phyloP scores from a whole-genome alignment of 768 basidiomycete genomes.

The Holtermannia corniformis region DNA sequence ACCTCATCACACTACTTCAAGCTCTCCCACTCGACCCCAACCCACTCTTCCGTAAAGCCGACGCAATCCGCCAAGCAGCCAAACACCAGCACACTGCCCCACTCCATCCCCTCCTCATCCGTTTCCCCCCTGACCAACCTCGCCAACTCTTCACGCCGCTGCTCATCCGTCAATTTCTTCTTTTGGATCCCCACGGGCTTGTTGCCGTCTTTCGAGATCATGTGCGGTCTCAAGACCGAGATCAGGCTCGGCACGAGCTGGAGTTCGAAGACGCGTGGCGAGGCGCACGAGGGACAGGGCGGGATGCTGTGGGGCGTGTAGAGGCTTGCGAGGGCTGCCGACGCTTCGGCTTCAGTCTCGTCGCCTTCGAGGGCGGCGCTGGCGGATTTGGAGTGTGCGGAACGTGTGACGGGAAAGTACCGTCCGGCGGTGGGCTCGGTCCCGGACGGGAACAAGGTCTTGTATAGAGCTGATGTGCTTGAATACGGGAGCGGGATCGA shows the following conservation, averaged over 20 bases:
- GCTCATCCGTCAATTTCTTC: slow-evolving; percentile 53
- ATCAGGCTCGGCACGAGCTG: slow-evolving; percentile 94
- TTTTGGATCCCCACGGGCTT: slow-evolving; percentile 15
- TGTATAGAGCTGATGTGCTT: slow-evolving; percentile 58
- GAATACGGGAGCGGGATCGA: slow-evolving; percentile 77
- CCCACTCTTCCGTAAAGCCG: slow-evolving; percentile 37
- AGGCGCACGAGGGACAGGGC: slow-evolving; percentile 58
- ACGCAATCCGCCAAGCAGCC: slow-evolving; percentile 71
- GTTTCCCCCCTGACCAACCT: slow-evolving; percentile 43
- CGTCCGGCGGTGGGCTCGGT: slow-evolving; percentile 33
- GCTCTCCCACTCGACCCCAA: slow-evolving; percentile 39
- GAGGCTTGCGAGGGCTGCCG: slow-evolving; percentile 10
- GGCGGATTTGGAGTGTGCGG: slow-evolving; percentile 44
- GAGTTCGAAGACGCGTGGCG: slow-evolving; percentile 71
- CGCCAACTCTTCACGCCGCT: slow-evolving; percentile 57
- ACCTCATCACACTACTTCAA: no score
- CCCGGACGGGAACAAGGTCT: slow-evolving; percentile 57
- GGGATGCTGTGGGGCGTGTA: slow-evolving; percentile 55
- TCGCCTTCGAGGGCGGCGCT: slow-evolving; percentile 15
- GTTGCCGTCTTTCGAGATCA: slow-evolving; percentile 24
- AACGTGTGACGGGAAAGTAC: slow-evolving; percentile 53
- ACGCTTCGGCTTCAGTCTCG: slow-evolving; percentile 20
- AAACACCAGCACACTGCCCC: slow-evolving; percentile 86
- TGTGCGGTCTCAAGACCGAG: slow-evolving; percentile 52
- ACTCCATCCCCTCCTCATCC: slow-evolving; percentile 61